A percentile compares a stretch with the other conserved stretches of the same genome.
phyloP scores from a whole-genome alignment of 495 filamentous ascomycete genomes.

The Talaromyces nanjingensis region DNA sequence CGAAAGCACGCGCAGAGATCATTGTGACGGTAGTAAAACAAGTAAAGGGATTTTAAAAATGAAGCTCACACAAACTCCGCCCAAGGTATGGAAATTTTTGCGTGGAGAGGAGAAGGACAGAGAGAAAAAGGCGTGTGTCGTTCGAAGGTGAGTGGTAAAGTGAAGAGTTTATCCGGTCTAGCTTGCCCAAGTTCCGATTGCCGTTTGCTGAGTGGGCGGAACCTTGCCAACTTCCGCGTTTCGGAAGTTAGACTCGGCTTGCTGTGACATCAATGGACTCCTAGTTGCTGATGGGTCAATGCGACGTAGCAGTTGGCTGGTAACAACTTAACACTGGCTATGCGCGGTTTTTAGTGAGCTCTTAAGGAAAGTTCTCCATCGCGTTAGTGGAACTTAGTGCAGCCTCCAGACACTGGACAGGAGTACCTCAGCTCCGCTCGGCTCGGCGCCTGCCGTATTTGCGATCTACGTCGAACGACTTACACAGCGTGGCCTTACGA shows the following conservation, averaged over 20 bases:
- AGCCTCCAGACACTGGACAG: background rate
- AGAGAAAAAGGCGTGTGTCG: background rate
- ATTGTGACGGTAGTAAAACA: constrained; percentile 33
- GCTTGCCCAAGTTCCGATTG: constrained; percentile 3
- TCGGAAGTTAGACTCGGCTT: constrained; percentile 5
- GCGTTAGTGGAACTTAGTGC: background rate
- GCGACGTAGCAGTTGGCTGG: background rate
- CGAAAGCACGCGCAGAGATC: constrained; percentile 53
- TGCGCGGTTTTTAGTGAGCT: background rate
- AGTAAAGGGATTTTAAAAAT: background rate
- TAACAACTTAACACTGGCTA: background rate
- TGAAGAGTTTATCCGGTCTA: constrained; percentile 2
- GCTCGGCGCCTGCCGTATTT: background rate
- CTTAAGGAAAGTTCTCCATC: background rate
- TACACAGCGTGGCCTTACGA: constrained; percentile 8
- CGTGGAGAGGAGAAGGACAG: background rate
- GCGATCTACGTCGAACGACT: background rate
- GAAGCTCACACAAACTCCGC: constrained; percentile 4
- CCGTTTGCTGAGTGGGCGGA: background rate
- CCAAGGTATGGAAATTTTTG: background rate
- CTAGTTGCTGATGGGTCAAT: background rate
- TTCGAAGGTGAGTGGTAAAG: background rate
- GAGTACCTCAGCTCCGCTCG: background rate
- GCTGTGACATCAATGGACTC: background rate
- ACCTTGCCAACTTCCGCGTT: constrained; percentile 9